Percentiles rank a stretch among this genome's conserved stretches.
Evolutionary conservation across 495 filamentous ascomycete species (phyloP).

Genomic region (Aspergillus haitiensis): DNA sequence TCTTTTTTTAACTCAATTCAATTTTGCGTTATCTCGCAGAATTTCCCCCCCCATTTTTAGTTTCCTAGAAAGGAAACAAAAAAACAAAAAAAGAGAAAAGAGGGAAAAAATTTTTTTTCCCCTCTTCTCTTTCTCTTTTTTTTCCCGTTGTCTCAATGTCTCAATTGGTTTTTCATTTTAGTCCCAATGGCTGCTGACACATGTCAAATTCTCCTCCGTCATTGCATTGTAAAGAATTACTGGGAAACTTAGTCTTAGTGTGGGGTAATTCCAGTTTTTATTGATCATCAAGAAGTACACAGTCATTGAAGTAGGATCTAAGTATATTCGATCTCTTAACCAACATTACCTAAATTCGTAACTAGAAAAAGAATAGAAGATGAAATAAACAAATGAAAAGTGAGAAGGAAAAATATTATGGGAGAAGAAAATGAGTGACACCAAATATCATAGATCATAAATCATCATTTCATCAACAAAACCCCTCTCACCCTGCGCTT

Average conservation of each 20-base stretch:
- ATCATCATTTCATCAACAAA: conserved; percentile 12
- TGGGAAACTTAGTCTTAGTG: background rate
- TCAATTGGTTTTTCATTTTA: conserved; percentile 9
- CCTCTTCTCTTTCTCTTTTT: conserved; percentile 1
- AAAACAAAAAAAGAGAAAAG: no score
- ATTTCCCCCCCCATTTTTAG: background rate
- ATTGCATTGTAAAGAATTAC: background rate
- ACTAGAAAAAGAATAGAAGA: conserved; percentile 4
- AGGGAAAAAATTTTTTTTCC: background rate
- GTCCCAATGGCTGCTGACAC: background rate
- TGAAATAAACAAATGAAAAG: conserved; percentile 26
- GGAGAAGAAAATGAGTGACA: conserved; percentile 6
- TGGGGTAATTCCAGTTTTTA: background rate
- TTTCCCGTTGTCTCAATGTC: background rate
- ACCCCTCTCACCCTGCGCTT: background rate
- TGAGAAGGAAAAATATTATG: background rate
- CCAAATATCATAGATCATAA: conserved; percentile 8
- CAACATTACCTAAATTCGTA: background rate
- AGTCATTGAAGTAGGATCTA: background rate
- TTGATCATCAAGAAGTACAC: background rate
- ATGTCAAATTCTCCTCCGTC: conserved; percentile 8
- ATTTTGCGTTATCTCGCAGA: conserved; percentile 4
- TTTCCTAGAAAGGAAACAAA: no score
- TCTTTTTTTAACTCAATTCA: conserved; percentile 6
- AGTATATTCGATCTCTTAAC: background rate